Evolutionary conservation across 192 early-diverging fungal genomes (phyloP), one percentile per base, ranked within the genome.

Genomic region (Coemansia sp.): DNA sequence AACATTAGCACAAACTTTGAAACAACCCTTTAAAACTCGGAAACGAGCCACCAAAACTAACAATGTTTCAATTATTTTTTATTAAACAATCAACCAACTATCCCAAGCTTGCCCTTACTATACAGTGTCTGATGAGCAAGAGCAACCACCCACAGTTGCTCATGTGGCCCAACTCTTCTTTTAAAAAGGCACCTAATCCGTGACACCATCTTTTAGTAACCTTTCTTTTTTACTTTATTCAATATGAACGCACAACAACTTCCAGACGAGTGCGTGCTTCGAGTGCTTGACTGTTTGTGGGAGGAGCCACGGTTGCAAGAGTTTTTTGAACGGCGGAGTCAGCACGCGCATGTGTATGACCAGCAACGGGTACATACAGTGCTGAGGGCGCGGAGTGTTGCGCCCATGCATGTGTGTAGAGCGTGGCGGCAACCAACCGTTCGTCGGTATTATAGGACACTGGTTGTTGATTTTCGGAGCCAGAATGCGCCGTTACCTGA

Each of bases 211-310:
- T 56, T 46, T 61, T 60, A 18, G 28, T 37, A 23, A 42, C 40
- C 24, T 26, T 61, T 58, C 21, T 49, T 2, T 20, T 60, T 14
- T 60, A 54, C 26, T 20, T 25, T 34, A 21, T 54, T 15, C 49
- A 37, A 17, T 37, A 21, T 11, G 6, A 5, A 46, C 24, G 31
- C 59, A 28, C 50, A 51, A 21, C 21, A 25, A 15, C 55, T 79
- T n/a, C 55, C 71, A n/a, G 50, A 63, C 40, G 71, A 70, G 49
- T 74, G 71, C 23, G 21, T 79, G 55, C 53, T 67, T 12, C 20
- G 36, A 8, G 60, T 79, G 3, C 64, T 79, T 17, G 64, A 60
- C 36, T 66, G 62, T 28, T 62, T 74, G 44, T 79, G 76, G 76
- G 52, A 67, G 36, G 50, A 58, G 34, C 18, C 31, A 8, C n/a